Percentiles rank a stretch among this genome's conserved stretches.
These are phyloP conservation scores for Gossypium trilobum DNA, from an alignment of 441 rosid species.

Conservation along the genomic window DNA sequence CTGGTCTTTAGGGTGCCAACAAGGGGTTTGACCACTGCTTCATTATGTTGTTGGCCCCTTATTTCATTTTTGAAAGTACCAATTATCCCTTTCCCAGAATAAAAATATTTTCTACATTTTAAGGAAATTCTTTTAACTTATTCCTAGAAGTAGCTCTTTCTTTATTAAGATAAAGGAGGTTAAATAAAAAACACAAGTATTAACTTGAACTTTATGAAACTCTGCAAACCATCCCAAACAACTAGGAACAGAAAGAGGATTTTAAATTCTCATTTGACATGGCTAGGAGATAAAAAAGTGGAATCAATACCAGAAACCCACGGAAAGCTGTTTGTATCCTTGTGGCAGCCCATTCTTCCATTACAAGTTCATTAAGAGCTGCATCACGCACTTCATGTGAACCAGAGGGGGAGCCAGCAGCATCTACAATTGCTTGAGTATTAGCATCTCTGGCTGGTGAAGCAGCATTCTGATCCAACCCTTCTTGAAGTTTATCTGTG, in stretches of 20 bases:
- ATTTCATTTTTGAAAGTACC: neutral
- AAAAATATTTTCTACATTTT: neutral
- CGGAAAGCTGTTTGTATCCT: constrained; percentile 87
- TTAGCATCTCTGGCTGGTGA: constrained; percentile 29
- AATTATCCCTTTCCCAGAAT: neutral
- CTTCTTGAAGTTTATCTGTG: constrained; percentile 44
- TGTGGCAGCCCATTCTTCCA: constrained; percentile 67
- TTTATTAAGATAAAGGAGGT: neutral
- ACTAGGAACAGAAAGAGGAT: neutral
- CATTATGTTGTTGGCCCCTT: neutral
- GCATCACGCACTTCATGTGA: constrained; percentile 42
- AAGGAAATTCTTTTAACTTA: neutral
- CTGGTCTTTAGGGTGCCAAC: too few relatives aligned
- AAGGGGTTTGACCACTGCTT: too few relatives aligned
- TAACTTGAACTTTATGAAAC: neutral
- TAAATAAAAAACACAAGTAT: neutral
- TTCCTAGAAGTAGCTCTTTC: neutral
- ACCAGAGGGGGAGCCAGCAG: constrained; percentile 44
- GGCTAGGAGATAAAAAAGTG: constrained; percentile 8
- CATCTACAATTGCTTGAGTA: constrained; percentile 28
- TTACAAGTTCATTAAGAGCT: constrained; percentile 28
- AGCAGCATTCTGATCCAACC: constrained; percentile 31
- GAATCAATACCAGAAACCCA: constrained; percentile 72
- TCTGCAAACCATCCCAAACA: constrained; percentile 1
- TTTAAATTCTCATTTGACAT: constrained; percentile 1